Evolutionary conservation across 768 basidiomycete genomes (phyloP).

Genomic region (Boletus rubescentipes): DNA sequence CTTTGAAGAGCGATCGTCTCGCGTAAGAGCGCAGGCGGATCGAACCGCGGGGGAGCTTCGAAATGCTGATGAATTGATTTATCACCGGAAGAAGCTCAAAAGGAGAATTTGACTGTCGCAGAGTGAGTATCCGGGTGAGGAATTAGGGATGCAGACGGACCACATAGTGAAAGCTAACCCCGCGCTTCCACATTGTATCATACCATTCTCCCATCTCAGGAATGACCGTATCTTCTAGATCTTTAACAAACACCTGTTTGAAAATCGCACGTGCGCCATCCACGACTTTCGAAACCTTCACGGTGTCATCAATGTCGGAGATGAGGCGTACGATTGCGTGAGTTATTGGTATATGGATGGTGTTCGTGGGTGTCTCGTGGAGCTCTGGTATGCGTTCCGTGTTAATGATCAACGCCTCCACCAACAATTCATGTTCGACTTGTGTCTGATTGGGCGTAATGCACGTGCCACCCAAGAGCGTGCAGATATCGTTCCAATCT

Average conservation of each 20-base stretch:
- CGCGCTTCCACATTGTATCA: constrained; percentile 59
- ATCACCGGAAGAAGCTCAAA: constrained; percentile 81
- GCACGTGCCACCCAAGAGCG: constrained; percentile 55
- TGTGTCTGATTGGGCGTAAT: constrained; percentile 54
- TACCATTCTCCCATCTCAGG: constrained; percentile 86
- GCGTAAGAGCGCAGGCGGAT: constrained; percentile 84
- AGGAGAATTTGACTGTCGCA: constrained; percentile 79
- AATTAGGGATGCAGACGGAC: constrained; percentile 44
- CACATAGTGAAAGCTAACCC: constrained; percentile 86
- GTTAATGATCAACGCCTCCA: constrained; percentile 47
- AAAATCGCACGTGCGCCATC: constrained; percentile 81
- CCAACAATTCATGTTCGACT: constrained; percentile 47
- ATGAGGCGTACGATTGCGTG: constrained; percentile 73
- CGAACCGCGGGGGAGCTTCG: constrained; percentile 71
- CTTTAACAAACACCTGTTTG: constrained; percentile 89
- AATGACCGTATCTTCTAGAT: constrained; percentile 73
- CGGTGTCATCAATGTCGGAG: constrained; percentile 93
- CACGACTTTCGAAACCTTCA: constrained; percentile 65
- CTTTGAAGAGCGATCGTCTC: constrained; percentile 78
- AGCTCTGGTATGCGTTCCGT: constrained; percentile 43
- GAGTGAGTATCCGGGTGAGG: not conserved
- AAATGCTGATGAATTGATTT: constrained; percentile 68
- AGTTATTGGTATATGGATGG: constrained; percentile 49
- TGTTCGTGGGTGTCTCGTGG: constrained; percentile 30
- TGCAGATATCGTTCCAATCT: constrained; percentile 66